Percentiles rank a stretch among this genome's conserved stretches.
Evolutionary conservation across 345 rosid genomes (phyloP).

Genomic region (Lepidium didymum): DNA sequence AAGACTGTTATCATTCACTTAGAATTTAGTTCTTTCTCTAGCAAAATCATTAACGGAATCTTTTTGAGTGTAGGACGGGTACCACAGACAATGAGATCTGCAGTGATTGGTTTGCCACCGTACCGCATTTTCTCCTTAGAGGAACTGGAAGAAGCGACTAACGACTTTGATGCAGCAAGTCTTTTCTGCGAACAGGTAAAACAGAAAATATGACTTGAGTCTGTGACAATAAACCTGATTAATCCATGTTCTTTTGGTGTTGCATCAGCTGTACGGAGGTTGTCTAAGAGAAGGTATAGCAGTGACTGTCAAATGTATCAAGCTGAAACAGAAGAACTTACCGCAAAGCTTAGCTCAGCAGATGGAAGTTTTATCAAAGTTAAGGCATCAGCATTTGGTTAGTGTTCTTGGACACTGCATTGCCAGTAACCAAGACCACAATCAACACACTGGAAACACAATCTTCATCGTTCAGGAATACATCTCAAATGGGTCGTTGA

Average conservation of each 20-base stretch:
- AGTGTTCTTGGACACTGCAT: constrained; percentile 85
- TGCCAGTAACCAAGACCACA: constrained; percentile 64
- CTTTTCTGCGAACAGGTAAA: constrained; percentile 48
- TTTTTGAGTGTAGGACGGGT: constrained; percentile 52
- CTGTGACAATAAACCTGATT: background rate
- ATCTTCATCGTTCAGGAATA: constrained; percentile 68
- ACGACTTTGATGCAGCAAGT: constrained; percentile 58
- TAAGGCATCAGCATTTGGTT: constrained; percentile 77
- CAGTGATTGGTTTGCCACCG: constrained; percentile 74
- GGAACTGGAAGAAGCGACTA: constrained; percentile 82
- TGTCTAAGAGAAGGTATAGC: constrained; percentile 53
- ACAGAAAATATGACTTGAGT: background rate
- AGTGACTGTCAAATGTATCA: constrained; percentile 60
- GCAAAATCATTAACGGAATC: background rate
- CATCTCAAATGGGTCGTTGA: constrained; percentile 61
- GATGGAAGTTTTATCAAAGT: constrained; percentile 72
- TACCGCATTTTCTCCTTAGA: constrained; percentile 64
- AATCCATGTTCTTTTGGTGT: background rate
- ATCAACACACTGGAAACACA: constrained; percentile 38
- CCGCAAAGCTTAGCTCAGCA: constrained; percentile 62
- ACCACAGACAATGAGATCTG: constrained; percentile 78
- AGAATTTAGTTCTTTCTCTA: background rate
- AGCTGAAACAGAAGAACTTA: constrained; percentile 59
- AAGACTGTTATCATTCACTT: background rate
- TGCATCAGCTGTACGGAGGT: constrained; percentile 63